Conservation (phyloP, 1,284 basidiomycete species). For the Hemileia vastatrix region DNA sequence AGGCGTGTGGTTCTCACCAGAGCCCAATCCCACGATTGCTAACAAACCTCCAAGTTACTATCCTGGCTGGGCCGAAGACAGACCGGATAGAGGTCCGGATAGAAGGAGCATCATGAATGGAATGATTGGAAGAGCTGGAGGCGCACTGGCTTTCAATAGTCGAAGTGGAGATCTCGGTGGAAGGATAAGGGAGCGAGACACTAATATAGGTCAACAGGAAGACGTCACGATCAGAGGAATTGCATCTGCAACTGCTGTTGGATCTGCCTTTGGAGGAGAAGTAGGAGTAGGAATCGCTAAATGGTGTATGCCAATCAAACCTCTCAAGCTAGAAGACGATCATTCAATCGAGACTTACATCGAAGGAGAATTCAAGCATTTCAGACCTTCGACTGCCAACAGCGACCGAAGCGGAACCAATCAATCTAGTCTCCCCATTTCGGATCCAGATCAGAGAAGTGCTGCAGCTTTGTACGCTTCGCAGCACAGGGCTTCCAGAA, state of each 20-base stretch:
- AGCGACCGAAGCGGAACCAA: background rate
- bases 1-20: constrained; percentile 34
- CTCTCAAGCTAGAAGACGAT: background rate
- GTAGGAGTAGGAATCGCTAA: background rate
- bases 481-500: too few relatives aligned
- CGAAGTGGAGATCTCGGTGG: background rate
- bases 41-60: constrained; percentile 33
- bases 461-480: too few relatives aligned
- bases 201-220: background rate
- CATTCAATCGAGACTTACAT: background rate
- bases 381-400: background rate
- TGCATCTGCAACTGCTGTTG: background rate
- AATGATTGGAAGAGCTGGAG: background rate
- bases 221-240: background rate
- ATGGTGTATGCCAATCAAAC: background rate
- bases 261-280: background rate
- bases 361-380: background rate
- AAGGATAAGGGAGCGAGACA: too few relatives aligned
- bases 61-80: constrained; percentile 30
- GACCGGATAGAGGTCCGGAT: background rate
- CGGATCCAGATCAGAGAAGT: background rate
- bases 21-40: background rate
- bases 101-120: background rate
- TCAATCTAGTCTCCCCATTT: background rate
- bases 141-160: background rate